These are phyloP conservation scores for Pluteus cervinus DNA, from an alignment of 768 basidiomycete genomes.

Conservation along the genomic window DNA sequence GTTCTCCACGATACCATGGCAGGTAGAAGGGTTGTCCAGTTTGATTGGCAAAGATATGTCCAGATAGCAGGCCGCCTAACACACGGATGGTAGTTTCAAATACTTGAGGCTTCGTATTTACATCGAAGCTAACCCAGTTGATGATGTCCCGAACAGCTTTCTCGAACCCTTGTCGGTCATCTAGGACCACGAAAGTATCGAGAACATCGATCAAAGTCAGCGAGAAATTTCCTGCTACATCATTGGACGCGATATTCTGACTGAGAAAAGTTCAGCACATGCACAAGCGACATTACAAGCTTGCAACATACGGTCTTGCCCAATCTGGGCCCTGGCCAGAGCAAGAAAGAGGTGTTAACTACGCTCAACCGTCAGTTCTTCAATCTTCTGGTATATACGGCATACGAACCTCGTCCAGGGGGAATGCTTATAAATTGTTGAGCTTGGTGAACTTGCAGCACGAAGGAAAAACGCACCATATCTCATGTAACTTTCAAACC, in stretches of 20 bases:
- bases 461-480: slow-evolving; percentile 55
- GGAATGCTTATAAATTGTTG: slow-evolving; percentile 61
- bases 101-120: slow-evolving; percentile 94
- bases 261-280: slow-evolving; percentile 23
- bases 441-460: too few species aligned
- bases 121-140: slow-evolving; percentile 81
- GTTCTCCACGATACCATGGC: slow-evolving; percentile 80
- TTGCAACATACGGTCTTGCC: slow-evolving; percentile 61
- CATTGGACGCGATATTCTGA: slow-evolving; percentile 75
- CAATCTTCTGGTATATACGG: slow-evolving; percentile 2
- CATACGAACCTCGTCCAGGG: slow-evolving; percentile 74
- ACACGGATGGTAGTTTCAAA: slow-evolving; percentile 97
- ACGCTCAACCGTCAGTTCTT: background rate
- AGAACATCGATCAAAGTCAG: slow-evolving; percentile 77
- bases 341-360: slow-evolving; percentile 90
- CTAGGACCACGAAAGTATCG: slow-evolving; percentile 86
- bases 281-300: background rate
- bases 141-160: slow-evolving; percentile 80
- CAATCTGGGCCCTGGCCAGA: slow-evolving; percentile 84
- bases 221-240: slow-evolving; percentile 93
- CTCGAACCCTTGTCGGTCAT: slow-evolving; percentile 74
- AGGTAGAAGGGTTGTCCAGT: slow-evolving; percentile 63
- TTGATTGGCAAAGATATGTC: slow-evolving; percentile 74
- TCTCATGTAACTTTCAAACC: slow-evolving; percentile 84
- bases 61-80: slow-evolving; percentile 84